Conservation (phyloP, 441 rosid species). For the Erysimum cheiri region DNA sequence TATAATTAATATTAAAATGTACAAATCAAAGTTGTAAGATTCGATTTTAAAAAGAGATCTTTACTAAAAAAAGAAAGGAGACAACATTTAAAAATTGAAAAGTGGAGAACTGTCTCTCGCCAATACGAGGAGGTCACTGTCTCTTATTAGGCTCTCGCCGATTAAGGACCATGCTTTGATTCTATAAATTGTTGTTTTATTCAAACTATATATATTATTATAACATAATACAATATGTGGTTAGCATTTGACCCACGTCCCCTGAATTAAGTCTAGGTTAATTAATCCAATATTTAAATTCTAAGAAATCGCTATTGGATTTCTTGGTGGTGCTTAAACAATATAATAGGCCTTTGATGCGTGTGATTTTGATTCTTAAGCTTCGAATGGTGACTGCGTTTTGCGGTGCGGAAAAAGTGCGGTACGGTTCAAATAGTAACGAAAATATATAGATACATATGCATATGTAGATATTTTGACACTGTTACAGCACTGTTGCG, state of each 20-base stretch:
- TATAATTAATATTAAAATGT: constrained; percentile 3
- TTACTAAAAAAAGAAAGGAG: constrained; percentile 11
- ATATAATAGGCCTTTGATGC: constrained; percentile 29
- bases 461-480: too few species aligned
- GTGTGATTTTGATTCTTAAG: constrained; percentile 30
- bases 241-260: constrained; percentile 40
- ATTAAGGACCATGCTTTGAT: constrained; percentile 41
- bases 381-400: too few species aligned
- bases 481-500: too few species aligned
- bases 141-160: constrained; percentile 27
- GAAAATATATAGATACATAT: too few species aligned
- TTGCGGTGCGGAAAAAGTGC: too few species aligned
- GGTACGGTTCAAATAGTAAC: too few species aligned
- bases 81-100: constrained; percentile 19
- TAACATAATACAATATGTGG: constrained; percentile 38
- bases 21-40: constrained; percentile 14
- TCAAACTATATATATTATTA: constrained; percentile 20
- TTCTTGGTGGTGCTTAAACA: constrained; percentile 21
- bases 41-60: constrained; percentile 21
- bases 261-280: constrained; percentile 15
- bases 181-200: constrained; percentile 19
- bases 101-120: constrained; percentile 28
- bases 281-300: constrained; percentile 4
- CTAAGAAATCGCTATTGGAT: constrained; percentile 25
- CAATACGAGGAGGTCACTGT: constrained; percentile 38